phyloP scores from a whole-genome alignment of 23 red algal genomes.

The Porphyridium purpureum region DNA sequence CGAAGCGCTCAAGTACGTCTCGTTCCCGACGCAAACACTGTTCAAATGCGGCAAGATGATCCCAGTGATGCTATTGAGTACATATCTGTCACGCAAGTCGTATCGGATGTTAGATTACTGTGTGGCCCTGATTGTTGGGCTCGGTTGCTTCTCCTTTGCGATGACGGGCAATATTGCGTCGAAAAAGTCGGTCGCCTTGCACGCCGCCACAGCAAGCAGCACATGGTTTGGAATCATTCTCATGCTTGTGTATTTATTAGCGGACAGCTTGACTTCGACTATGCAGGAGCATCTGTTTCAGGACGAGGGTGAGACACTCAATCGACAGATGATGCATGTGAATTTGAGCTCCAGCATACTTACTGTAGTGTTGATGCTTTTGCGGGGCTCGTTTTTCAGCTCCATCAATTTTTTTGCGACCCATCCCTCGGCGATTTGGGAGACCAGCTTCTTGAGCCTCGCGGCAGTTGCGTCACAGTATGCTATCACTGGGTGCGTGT shows the following conservation, averaged over 20 bases:
- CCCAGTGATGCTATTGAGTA: slow-evolving; percentile 40
- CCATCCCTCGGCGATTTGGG: slow-evolving; percentile 10
- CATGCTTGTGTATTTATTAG: slow-evolving; percentile 38
- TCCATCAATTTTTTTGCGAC: slow-evolving; percentile 11
- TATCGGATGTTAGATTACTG: slow-evolving; percentile 5
- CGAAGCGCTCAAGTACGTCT: slow-evolving; percentile 65
- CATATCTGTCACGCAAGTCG: not conserved
- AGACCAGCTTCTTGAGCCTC: slow-evolving; percentile 20
- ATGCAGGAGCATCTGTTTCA: slow-evolving; percentile 54
- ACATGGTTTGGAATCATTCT: slow-evolving; percentile 30
- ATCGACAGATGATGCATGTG: slow-evolving; percentile 81
- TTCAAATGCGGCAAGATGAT: slow-evolving; percentile 87
- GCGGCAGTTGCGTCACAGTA: slow-evolving; percentile 64
- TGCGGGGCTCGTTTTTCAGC: slow-evolving; percentile 3
- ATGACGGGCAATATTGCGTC: slow-evolving; percentile 34
- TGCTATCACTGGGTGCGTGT: slow-evolving; percentile 59
- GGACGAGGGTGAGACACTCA: slow-evolving; percentile 21
- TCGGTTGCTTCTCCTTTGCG: slow-evolving; percentile 3
- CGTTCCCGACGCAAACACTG: slow-evolving; percentile 67
- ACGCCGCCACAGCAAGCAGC: slow-evolving; percentile 1
- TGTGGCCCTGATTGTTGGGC: slow-evolving; percentile 2
- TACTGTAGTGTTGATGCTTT: slow-evolving; percentile 10
- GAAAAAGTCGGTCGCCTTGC: slow-evolving; percentile 5
- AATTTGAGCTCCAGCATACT: slow-evolving; percentile 35
- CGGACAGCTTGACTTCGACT: slow-evolving; percentile 54